phyloP scores from a whole-genome alignment of 805 yeast species.

The Spathaspora girioi region DNA sequence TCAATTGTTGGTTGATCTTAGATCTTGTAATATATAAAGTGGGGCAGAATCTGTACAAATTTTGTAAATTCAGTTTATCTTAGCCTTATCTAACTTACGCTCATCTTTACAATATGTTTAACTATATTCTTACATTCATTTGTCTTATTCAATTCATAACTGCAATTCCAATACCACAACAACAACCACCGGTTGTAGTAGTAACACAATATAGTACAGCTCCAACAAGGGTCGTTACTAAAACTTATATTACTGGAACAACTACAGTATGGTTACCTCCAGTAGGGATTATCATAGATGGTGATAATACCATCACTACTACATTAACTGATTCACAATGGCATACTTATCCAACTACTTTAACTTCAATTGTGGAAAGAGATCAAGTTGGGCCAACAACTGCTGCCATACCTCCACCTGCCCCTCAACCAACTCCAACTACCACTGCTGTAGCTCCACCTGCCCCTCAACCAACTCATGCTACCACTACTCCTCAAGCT shows the following conservation, averaged over 20 bases:
- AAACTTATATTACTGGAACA: constrained; percentile 42
- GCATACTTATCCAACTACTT: constrained; percentile 32
- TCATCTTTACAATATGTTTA: constrained; percentile 2
- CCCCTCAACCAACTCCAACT: constrained; percentile 11
- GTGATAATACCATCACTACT: constrained; percentile 43
- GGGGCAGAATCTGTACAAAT: neutral
- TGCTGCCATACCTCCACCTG: constrained; percentile 13
- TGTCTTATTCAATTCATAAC: constrained; percentile 17
- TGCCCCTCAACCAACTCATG: constrained; percentile 9
- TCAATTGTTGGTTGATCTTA: neutral
- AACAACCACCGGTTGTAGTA: constrained; percentile 14
- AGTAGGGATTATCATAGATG: constrained; percentile 51
- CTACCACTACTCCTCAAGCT: constrained; percentile 9
- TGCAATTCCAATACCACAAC: constrained; percentile 33
- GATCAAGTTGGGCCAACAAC: constrained; percentile 10
- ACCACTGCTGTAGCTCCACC: constrained; percentile 14
- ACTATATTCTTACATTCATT: constrained; percentile 6
- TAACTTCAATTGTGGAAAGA: constrained; percentile 16
- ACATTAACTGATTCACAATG: constrained; percentile 36
- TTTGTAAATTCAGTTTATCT: too few species aligned
- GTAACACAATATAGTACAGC: constrained; percentile 58
- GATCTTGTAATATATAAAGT: neutral
- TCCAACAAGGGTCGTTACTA: constrained; percentile 44
- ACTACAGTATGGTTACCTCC: constrained; percentile 49
- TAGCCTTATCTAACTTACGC: neutral